A percentile compares a stretch with the other conserved stretches of the same genome.
Conservation (phyloP, 2,329 filamentous ascomycete species). For the Penicillium expansum region DNA sequence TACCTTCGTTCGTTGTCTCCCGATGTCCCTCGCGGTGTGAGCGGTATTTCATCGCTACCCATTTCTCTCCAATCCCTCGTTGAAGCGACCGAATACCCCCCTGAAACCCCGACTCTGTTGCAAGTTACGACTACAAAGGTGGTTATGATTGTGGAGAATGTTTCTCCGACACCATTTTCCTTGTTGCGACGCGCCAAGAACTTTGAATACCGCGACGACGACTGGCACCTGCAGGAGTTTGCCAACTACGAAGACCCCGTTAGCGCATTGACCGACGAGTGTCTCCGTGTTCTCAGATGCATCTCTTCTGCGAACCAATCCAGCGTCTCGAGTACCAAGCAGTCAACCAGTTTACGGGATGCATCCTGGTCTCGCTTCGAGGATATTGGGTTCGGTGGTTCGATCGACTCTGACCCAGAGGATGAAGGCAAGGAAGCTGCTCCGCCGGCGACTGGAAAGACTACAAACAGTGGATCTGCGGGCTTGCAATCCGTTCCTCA, state of each 20-base stretch:
- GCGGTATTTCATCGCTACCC: slow-evolving; percentile 80
- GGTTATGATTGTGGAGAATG: slow-evolving; percentile 92
- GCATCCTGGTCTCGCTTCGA: slow-evolving; percentile 97
- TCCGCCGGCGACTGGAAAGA: slow-evolving; percentile 20
- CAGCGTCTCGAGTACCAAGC: slow-evolving; percentile 66
- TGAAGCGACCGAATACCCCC: slow-evolving; percentile 91
- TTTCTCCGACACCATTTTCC: slow-evolving; percentile 91
- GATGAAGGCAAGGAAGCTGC: slow-evolving; percentile 47
- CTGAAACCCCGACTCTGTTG: slow-evolving; percentile 71
- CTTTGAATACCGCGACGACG: slow-evolving; percentile 91
- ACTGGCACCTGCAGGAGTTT: slow-evolving; percentile 78
- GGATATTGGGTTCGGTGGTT: slow-evolving; percentile 82
- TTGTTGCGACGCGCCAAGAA: slow-evolving; percentile 86
- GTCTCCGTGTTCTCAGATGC: slow-evolving; percentile 80
- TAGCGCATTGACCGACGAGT: slow-evolving; percentile 86
- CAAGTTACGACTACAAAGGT: slow-evolving; percentile 82
- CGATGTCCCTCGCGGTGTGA: slow-evolving; percentile 65
- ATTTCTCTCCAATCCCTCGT: slow-evolving; percentile 87
- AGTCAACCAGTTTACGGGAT: slow-evolving; percentile 71
- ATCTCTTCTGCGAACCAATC: slow-evolving; percentile 89
- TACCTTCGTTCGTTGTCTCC: slow-evolving; percentile 88
- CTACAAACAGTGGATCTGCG: slow-evolving; percentile 38
- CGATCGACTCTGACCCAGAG: slow-evolving; percentile 67
- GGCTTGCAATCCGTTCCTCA: slow-evolving; percentile 63
- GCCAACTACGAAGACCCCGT: slow-evolving; percentile 87